Conservation (phyloP, 176 grass and related monocot species). For the Ensete ventricosum region DNA sequence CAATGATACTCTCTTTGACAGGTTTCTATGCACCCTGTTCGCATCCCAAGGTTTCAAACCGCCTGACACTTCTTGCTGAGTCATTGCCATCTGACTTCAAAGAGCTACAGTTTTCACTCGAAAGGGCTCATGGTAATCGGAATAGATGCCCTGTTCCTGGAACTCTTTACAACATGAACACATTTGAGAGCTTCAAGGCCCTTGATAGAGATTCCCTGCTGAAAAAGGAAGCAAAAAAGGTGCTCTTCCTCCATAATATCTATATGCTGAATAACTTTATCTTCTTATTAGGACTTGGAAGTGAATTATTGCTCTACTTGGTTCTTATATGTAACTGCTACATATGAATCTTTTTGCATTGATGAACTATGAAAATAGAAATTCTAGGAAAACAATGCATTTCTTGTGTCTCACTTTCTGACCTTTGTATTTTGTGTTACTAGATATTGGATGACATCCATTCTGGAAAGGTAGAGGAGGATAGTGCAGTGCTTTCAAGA, state of each 20-base stretch:
- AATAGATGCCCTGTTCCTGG: conserved; percentile 66
- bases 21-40: conserved; percentile 60
- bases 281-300: background rate
- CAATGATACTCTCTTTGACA: conserved; percentile 6
- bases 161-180: conserved; percentile 85
- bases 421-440: background rate
- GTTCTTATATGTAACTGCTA: background rate
- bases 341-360: background rate
- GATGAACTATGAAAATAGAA: background rate
- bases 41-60: conserved; percentile 18
- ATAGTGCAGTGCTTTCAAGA: conserved; percentile 50
- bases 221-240: conserved; percentile 60
- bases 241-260: conserved; percentile 22
- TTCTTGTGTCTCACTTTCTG: background rate
- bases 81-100: conserved; percentile 36
- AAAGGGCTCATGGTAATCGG: conserved; percentile 23
- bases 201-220: conserved; percentile 44
- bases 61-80: conserved; percentile 30
- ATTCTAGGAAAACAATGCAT: background rate
- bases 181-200: conserved; percentile 45
- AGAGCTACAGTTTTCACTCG: background rate
- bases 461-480: conserved; percentile 65
- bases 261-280: background rate
- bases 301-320: background rate
- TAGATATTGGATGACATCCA: conserved; percentile 73